Percentiles rank a stretch among this genome's conserved stretches.
Conservation (phyloP, 1,139 yeast genomes). For the Arxiozyma telluris region DNA sequence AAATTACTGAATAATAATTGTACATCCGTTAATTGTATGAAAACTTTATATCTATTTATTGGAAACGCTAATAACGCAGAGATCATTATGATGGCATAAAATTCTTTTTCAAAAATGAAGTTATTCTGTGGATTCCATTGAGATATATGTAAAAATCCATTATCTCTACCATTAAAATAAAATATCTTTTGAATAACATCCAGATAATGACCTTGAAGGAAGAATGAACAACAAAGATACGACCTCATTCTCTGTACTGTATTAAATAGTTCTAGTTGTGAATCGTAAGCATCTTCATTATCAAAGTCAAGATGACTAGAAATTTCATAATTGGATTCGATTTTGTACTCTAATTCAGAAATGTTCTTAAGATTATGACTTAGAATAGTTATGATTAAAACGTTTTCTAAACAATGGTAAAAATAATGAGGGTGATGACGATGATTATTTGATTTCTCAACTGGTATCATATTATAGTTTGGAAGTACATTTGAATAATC, state of each 20-base stretch:
- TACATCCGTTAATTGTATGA: slow-evolving; percentile 16
- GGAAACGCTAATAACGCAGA: slow-evolving; percentile 23
- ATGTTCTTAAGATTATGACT: slow-evolving; percentile 15
- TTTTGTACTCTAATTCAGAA: slow-evolving; percentile 20
- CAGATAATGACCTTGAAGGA: slow-evolving; percentile 20
- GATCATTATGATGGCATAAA: slow-evolving; percentile 18
- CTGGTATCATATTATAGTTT: not conserved
- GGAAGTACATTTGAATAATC: not conserved
- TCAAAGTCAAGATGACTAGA: not conserved
- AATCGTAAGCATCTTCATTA: not conserved
- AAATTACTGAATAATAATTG: slow-evolving; percentile 10
- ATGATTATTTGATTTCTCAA: not conserved
- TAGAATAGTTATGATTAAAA: slow-evolving; percentile 15
- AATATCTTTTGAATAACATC: slow-evolving; percentile 19
- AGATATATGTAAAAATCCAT: slow-evolving; percentile 8
- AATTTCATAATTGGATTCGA: slow-evolving; percentile 6
- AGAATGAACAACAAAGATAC: slow-evolving; percentile 16
- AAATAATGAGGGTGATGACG: slow-evolving; percentile 1
- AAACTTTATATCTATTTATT: slow-evolving; percentile 22
- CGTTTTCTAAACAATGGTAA: slow-evolving; percentile 14
- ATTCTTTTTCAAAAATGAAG: slow-evolving; percentile 16
- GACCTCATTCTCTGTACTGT: slow-evolving; percentile 15
- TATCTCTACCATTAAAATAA: slow-evolving; percentile 13
- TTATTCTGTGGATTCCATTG: slow-evolving; percentile 1
- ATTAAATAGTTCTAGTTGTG: slow-evolving; percentile 7